Conservation (phyloP, 2,329 filamentous ascomycete species). For the Fusarium staphyleae region DNA sequence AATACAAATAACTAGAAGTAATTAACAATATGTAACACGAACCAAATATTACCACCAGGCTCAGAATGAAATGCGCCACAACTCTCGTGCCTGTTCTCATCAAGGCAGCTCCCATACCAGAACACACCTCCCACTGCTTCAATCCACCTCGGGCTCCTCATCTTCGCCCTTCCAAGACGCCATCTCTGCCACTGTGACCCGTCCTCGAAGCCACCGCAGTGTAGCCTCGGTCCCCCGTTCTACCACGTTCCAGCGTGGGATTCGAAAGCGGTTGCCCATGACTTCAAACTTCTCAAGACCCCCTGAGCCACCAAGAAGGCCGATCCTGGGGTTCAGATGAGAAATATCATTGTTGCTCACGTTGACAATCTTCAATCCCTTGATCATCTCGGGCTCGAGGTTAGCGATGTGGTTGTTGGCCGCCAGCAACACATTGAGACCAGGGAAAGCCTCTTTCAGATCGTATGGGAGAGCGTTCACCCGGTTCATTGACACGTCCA, state of each 20-base stretch:
- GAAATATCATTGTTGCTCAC: slow-evolving; percentile 85
- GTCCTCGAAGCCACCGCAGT: slow-evolving; percentile 79
- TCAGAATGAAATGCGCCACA: slow-evolving; percentile 1
- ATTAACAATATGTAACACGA: not conserved
- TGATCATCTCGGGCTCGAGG: slow-evolving; percentile 75
- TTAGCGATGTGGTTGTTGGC: slow-evolving; percentile 81
- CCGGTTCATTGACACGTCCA: slow-evolving; percentile 87
- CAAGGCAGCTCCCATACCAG: not conserved
- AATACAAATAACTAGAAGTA: slow-evolving; percentile 22
- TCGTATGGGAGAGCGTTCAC: slow-evolving; percentile 70
- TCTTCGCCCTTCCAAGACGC: slow-evolving; percentile 60
- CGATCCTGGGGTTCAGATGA: slow-evolving; percentile 80
- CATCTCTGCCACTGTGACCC: slow-evolving; percentile 71
- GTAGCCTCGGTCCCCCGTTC: slow-evolving; percentile 88
- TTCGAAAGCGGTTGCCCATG: slow-evolving; percentile 84
- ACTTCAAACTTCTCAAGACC: slow-evolving; percentile 75
- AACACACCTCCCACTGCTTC: slow-evolving; percentile 10
- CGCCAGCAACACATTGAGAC: slow-evolving; percentile 72
- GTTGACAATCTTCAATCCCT: slow-evolving; percentile 69
- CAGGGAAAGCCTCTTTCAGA: slow-evolving; percentile 73
- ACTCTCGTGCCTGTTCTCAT: not conserved
- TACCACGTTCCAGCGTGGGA: slow-evolving; percentile 83
- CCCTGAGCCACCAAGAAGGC: slow-evolving; percentile 71
- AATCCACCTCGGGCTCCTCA: slow-evolving; percentile 45
- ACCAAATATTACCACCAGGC: slow-evolving; percentile 11